These are phyloP conservation scores for Ceratobasidium sp. DNA, from an alignment of 1,284 basidiomycete genomes.

Conservation along the genomic window DNA sequence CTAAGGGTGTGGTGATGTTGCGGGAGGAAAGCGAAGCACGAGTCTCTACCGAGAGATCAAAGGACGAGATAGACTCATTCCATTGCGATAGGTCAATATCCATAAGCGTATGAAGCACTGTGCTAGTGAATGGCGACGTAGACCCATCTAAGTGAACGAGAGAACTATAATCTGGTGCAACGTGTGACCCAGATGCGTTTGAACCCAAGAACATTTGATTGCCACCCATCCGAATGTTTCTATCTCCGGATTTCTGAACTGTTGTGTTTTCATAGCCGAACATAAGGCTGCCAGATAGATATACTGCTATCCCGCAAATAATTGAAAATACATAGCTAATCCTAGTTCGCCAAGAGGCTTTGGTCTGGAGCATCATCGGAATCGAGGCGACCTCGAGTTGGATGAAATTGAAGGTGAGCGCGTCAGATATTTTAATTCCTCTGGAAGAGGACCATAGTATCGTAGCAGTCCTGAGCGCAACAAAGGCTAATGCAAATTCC, in stretches of 20 bases:
- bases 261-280: constrained; percentile 1
- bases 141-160: neutral
- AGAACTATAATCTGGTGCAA: constrained; percentile 10
- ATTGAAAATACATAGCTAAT: neutral
- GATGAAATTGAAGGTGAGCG: neutral
- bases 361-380: neutral
- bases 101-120: neutral
- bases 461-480: constrained; percentile 3
- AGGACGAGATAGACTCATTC: neutral
- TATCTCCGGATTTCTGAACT: neutral
- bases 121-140: neutral
- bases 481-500: neutral
- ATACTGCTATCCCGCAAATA: neutral
- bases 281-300: constrained; percentile 3
- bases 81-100: neutral
- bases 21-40: neutral
- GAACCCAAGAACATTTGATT: constrained; percentile 8
- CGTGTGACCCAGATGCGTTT: neutral
- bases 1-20: neutral
- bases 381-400: neutral
- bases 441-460: neutral
- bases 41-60: constrained; percentile 1
- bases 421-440: constrained; percentile 17
- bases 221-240: neutral
- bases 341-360: neutral